Conservation (phyloP, 225 moss, liverwort and hornwort species). For the Straminergon stramineum region DNA sequence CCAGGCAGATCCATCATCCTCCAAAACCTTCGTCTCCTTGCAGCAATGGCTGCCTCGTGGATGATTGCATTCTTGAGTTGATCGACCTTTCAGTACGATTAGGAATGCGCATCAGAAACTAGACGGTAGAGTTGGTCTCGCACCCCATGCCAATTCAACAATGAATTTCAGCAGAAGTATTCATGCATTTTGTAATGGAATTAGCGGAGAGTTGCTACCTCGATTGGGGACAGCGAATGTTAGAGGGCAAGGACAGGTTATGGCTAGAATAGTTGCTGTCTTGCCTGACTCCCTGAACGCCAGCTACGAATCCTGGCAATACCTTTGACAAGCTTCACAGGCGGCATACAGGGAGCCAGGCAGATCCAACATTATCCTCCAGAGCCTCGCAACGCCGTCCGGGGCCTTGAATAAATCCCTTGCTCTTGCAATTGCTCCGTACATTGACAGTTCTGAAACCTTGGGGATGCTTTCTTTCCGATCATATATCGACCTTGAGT, state of each 20-base stretch:
- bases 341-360: conserved; percentile 34
- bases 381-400: not conserved
- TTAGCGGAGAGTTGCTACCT: not conserved
- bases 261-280: not conserved
- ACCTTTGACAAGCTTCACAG: conserved; percentile 8
- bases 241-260: not conserved
- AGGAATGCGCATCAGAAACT: not conserved
- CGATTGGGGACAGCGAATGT: not conserved
- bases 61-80: not conserved
- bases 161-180: not conserved
- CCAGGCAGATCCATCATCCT: conserved; percentile 37
- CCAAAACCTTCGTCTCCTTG: not conserved
- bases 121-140: not conserved
- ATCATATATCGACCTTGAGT: not conserved
- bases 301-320: conserved; percentile 23
- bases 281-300: conserved; percentile 35
- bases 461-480: not conserved
- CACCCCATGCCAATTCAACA: not conserved
- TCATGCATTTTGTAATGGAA: not conserved
- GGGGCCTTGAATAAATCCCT: not conserved
- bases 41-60: not conserved
- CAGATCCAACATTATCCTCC: conserved; percentile 11
- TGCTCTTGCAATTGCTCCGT: not conserved
- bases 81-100: not conserved
- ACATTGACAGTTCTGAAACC: not conserved